Conservation (phyloP, 75 land plant species). For the Sequoia sempervirens region DNA sequence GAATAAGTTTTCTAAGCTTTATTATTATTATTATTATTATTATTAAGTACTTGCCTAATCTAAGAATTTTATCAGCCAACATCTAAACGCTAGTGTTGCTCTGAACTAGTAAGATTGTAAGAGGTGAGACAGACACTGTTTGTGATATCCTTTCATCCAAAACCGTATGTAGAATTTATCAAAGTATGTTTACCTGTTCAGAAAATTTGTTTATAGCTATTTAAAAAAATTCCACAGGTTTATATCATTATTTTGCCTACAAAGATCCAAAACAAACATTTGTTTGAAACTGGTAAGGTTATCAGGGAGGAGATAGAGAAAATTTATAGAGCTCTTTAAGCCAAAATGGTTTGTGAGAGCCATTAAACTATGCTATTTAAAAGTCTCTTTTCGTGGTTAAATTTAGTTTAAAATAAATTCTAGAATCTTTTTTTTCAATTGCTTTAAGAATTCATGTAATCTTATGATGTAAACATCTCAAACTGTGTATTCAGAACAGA, state of each 20-base stretch:
- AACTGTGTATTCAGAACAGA: not conserved
- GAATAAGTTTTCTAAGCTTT: not conserved
- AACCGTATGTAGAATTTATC: too few relatives aligned
- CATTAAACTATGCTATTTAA: too few relatives aligned
- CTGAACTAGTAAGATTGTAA: too few relatives aligned
- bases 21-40: too few relatives aligned
- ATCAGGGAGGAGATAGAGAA: not conserved
- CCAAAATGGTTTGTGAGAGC: not conserved
- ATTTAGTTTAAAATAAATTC: not conserved
- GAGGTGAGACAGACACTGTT: too few relatives aligned
- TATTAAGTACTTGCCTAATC: too few relatives aligned
- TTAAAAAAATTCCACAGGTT: too few relatives aligned
- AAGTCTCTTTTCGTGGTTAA: not conserved
- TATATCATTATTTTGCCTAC: not conserved
- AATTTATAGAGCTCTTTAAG: not conserved
- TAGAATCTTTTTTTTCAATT: not conserved
- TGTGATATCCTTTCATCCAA: too few relatives aligned
- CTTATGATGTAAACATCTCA: not conserved
- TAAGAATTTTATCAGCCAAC: too few relatives aligned
- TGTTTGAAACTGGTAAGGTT: not conserved
- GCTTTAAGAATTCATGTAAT: not conserved
- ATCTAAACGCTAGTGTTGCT: too few relatives aligned
- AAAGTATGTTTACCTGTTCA: too few relatives aligned
- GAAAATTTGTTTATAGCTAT: too few relatives aligned
- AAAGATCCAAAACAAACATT: not conserved